Percentiles rank a stretch among this genome's conserved stretches.
Conservation (phyloP, 2,329 filamentous ascomycete genomes). For the Stylonectria norvegica region DNA sequence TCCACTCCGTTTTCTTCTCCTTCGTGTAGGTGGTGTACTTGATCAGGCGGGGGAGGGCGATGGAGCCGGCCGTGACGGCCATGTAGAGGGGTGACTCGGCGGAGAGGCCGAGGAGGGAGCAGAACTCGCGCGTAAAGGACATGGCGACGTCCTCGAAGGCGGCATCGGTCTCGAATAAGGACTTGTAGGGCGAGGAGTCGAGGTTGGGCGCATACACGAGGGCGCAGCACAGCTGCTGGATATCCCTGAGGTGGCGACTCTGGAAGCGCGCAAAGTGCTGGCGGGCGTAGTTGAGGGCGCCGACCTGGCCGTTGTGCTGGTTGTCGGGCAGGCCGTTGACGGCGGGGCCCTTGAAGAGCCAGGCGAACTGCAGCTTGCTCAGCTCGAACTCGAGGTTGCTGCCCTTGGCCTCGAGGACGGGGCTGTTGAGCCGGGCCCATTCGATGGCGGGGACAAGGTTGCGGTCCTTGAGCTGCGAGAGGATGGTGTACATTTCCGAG, state of each 20-base stretch:
- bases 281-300: slow-evolving; percentile 74
- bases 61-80: slow-evolving; percentile 85
- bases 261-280: slow-evolving; percentile 72
- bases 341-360: slow-evolving; percentile 68
- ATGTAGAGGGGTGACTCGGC: slow-evolving; percentile 92
- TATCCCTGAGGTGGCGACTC: slow-evolving; percentile 70
- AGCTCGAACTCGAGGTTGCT: slow-evolving; percentile 96
- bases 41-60: slow-evolving; percentile 82
- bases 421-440: slow-evolving; percentile 74
- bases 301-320: slow-evolving; percentile 51
- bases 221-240: slow-evolving; percentile 76
- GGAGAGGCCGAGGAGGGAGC: slow-evolving; percentile 81
- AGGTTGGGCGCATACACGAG: slow-evolving; percentile 79
- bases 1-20: slow-evolving; percentile 92
- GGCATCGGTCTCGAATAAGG: slow-evolving; percentile 69
- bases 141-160: slow-evolving; percentile 79
- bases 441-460: slow-evolving; percentile 80
- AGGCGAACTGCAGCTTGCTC: slow-evolving; percentile 83
- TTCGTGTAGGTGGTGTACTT: slow-evolving; percentile 88
- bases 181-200: slow-evolving; percentile 70
- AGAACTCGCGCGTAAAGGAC: slow-evolving; percentile 94
- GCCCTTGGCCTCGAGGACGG: slow-evolving; percentile 71
- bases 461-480: slow-evolving; percentile 69
- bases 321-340: slow-evolving; percentile 55
- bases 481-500: slow-evolving; percentile 83